Conservation (phyloP, 352 stramenopile species). For the Phytophthora pini region DNA sequence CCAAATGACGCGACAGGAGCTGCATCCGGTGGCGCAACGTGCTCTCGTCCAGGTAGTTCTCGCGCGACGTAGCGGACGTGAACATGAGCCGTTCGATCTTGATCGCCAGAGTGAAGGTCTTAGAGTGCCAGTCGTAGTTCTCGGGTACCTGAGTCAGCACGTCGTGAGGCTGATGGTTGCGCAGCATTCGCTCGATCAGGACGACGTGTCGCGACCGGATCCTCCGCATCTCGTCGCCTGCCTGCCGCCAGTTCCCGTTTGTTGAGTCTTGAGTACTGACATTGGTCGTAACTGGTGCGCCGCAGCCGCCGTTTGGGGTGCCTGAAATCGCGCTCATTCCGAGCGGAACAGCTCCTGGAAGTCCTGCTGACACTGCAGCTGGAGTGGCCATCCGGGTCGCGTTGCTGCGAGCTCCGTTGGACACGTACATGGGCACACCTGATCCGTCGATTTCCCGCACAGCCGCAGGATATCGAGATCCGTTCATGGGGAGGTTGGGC, state of each 20-base stretch:
- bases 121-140: constrained; percentile 68
- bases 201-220: constrained; percentile 53
- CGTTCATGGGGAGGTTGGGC: constrained; percentile 35
- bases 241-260: constrained; percentile 32
- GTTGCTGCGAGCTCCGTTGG: constrained; percentile 14
- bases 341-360: constrained; percentile 4
- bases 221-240: constrained; percentile 41
- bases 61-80: constrained; percentile 51
- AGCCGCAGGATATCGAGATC: constrained; percentile 26
- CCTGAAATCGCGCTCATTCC: neutral
- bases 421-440: constrained; percentile 17
- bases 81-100: constrained; percentile 78
- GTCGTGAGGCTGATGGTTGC: constrained; percentile 59
- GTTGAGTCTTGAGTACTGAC: constrained; percentile 4
- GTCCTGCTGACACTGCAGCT: constrained; percentile 9
- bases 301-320: neutral
- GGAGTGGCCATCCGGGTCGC: constrained; percentile 6
- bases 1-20: constrained; percentile 58
- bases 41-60: constrained; percentile 69
- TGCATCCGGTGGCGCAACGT: constrained; percentile 62
- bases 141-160: constrained; percentile 66
- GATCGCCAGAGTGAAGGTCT: constrained; percentile 62
- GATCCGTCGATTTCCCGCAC: constrained; percentile 23
- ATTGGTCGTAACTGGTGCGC: constrained; percentile 4
- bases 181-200: constrained; percentile 64